These are phyloP conservation scores for Trichophyton simii DNA, from an alignment of 2,329 filamentous ascomycete genomes.

Conservation along the genomic window DNA sequence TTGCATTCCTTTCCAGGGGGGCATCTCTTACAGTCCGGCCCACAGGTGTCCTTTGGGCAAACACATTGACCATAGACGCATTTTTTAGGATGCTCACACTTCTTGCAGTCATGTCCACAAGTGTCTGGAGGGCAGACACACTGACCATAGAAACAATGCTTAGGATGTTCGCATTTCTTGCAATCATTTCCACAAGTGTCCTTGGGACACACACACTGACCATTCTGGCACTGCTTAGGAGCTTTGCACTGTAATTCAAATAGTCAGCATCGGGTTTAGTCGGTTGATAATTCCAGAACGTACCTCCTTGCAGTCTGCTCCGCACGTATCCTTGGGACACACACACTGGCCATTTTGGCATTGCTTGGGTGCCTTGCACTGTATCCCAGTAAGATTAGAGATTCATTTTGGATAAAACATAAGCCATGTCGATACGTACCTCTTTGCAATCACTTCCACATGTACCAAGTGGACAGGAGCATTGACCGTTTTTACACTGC, in stretches of 20 bases:
- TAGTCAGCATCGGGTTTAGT: no score
- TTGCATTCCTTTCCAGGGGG: background rate
- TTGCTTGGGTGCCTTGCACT: background rate
- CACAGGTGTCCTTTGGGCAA: background rate
- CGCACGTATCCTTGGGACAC: background rate
- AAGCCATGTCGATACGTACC: no score
- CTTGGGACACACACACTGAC: background rate
- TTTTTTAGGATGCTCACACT: background rate
- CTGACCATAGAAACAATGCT: background rate
- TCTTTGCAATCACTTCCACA: background rate
- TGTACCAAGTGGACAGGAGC: background rate
- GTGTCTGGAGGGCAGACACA: background rate
- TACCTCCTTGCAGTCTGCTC: background rate
- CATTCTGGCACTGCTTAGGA: background rate
- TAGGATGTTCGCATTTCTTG: background rate
- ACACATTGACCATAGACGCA: no score
- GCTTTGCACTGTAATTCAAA: background rate
- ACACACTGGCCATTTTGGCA: background rate
- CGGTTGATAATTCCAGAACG: no score
- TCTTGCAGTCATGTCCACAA: background rate
- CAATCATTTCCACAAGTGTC: background rate
- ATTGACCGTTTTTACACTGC: background rate
- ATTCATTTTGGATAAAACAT: background rate
- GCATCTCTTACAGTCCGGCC: background rate
- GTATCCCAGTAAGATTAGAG: background rate